Evolutionary conservation across 1,284 basidiomycete genomes (phyloP).

Genomic region (Pseudozyma sp.): DNA sequence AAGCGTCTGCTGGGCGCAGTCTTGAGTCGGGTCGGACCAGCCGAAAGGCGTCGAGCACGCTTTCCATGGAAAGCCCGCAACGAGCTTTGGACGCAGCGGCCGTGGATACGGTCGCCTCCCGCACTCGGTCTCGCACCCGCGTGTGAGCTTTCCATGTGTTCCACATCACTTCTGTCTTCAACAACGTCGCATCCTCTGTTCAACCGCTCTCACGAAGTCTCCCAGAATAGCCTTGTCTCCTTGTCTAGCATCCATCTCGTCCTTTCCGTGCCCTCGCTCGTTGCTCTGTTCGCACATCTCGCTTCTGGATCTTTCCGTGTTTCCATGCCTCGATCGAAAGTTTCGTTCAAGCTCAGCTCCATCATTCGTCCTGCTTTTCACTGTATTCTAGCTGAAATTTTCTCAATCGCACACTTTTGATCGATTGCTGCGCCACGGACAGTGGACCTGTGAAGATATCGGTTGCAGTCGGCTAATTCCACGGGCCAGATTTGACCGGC

Average conservation of each 20-base stretch:
- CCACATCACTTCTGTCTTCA: too few species aligned
- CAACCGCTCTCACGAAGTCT: background rate
- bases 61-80: conserved; percentile 1
- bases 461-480: too few species aligned
- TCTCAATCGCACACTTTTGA: too few species aligned
- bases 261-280: too few species aligned
- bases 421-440: too few species aligned
- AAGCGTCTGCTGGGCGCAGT: conserved; percentile 13
- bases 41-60: conserved; percentile 20
- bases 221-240: too few species aligned
- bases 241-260: too few species aligned
- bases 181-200: too few species aligned
- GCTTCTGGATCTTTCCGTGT: background rate
- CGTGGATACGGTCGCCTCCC: conserved; percentile 29
- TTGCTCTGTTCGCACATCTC: too few species aligned
- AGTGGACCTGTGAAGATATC: too few species aligned
- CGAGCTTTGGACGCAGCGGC: conserved; percentile 7
- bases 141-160: conserved; percentile 3
- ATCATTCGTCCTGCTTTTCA: background rate
- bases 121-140: conserved; percentile 38
- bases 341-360: background rate
- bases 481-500: too few species aligned
- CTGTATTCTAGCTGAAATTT: background rate
- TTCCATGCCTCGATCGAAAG: too few species aligned
- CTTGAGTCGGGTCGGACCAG: conserved; percentile 11